phyloP scores from a whole-genome alignment of 169 alveolate genomes.

The Plasmodium adleri region DNA sequence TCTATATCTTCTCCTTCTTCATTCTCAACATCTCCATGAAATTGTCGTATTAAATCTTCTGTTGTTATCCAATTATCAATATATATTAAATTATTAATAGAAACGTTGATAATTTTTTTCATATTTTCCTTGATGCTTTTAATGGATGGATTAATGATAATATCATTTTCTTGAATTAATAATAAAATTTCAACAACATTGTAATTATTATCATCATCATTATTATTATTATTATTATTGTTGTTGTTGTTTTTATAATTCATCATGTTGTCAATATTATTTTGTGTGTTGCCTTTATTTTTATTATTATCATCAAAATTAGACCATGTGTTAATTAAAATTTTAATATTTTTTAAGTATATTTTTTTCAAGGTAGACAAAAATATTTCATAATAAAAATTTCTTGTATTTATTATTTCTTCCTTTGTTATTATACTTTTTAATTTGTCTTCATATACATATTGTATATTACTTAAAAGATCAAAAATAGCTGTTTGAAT shows the following conservation, averaged over 20 bases:
- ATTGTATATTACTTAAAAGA: constrained; percentile 66
- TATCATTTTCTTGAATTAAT: constrained; percentile 53
- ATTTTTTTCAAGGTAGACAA: constrained; percentile 27
- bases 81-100: constrained; percentile 68
- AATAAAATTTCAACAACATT: constrained; percentile 61
- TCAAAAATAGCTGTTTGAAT: constrained; percentile 72
- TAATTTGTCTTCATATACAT: constrained; percentile 67
- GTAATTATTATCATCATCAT: too few species aligned
- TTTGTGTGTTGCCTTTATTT: background rate
- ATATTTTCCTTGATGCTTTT: constrained; percentile 58
- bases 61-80: constrained; percentile 72
- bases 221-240: too few species aligned
- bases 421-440: constrained; percentile 53
- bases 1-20: background rate
- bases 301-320: constrained; percentile 8
- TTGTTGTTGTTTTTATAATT: too few species aligned
- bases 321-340: constrained; percentile 60
- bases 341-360: constrained; percentile 59
- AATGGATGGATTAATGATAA: constrained; percentile 72
- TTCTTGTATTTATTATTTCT: constrained; percentile 46
- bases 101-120: constrained; percentile 69
- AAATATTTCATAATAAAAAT: constrained; percentile 67
- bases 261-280: too few species aligned
- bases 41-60: constrained; percentile 47
- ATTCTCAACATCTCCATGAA: constrained; percentile 16